Evolutionary conservation across 805 yeast species (phyloP).

Genomic region (Clavispora santaluciae): DNA sequence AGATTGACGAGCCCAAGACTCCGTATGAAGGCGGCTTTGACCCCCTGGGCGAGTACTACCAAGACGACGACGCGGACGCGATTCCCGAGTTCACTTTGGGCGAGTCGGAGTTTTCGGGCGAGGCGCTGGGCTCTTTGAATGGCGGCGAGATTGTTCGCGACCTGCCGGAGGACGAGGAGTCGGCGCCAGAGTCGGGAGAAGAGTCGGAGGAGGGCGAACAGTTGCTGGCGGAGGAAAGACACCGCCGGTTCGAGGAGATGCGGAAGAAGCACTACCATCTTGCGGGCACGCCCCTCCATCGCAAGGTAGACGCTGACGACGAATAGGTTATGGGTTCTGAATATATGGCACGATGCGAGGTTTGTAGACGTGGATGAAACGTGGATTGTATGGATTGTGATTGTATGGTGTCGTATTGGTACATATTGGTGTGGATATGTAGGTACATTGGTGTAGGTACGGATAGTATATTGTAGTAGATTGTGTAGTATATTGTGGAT

Average conservation of each 20-base stretch:
- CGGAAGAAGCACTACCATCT: conserved; percentile 75
- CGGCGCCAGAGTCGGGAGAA: conserved; percentile 31
- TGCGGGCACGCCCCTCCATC: conserved; percentile 45
- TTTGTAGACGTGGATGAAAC: too few relatives aligned
- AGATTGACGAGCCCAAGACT: conserved; percentile 91
- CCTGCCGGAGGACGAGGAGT: conserved; percentile 17
- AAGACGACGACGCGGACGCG: conserved; percentile 46
- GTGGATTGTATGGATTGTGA: too few relatives aligned
- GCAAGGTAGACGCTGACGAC: conserved; percentile 13
- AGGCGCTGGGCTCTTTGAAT: conserved; percentile 24
- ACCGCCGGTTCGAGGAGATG: conserved; percentile 66
- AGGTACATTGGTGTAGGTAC: too few relatives aligned
- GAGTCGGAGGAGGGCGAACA: conserved; percentile 35
- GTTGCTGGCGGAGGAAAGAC: conserved; percentile 54
- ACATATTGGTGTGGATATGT: background rate
- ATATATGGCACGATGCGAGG: too few relatives aligned
- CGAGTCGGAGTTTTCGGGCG: conserved; percentile 44
- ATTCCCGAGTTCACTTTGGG: conserved; percentile 55
- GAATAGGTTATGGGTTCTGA: background rate
- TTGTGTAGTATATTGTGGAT: too few relatives aligned
- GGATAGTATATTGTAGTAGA: too few relatives aligned
- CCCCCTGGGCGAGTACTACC: conserved; percentile 75
- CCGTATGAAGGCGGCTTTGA: conserved; percentile 90
- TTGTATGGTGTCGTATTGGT: too few relatives aligned
- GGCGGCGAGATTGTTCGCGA: conserved; percentile 39